These are phyloP conservation scores for Dendrobium officinale DNA, from an alignment of 106 monocot species.

Conservation along the genomic window DNA sequence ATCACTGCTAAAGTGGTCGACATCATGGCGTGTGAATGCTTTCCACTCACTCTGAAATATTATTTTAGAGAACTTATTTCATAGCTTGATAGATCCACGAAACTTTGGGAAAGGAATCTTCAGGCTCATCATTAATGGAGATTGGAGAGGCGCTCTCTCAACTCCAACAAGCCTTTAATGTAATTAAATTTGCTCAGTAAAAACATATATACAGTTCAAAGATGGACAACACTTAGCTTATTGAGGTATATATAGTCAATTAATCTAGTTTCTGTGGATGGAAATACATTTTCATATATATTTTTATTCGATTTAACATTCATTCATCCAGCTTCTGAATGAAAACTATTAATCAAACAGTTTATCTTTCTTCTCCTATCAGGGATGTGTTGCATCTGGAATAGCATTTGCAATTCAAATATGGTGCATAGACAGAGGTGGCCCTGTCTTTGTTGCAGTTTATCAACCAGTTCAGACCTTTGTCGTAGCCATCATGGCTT, in stretches of 20 bases:
- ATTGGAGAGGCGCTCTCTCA: not conserved
- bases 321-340: not conserved
- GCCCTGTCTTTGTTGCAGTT: conserved; percentile 95
- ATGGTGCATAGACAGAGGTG: conserved; percentile 98
- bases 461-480: conserved; percentile 97
- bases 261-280: not conserved
- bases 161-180: too few species aligned
- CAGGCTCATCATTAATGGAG: not conserved
- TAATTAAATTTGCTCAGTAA: too few species aligned
- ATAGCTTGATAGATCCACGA: not conserved
- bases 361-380: conserved; percentile 5
- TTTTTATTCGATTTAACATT: not conserved
- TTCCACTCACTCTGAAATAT: conserved; percentile 6
- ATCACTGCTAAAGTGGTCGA: conserved; percentile 14
- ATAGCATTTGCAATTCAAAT: conserved; percentile 97
- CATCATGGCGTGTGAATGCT: conserved; percentile 25
- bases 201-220: too few species aligned
- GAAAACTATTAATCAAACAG: not conserved
- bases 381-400: conserved; percentile 91
- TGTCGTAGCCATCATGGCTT: conserved; percentile 90
- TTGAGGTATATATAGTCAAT: too few species aligned
- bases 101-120: conserved; percentile 1
- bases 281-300: not conserved
- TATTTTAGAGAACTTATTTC: conserved; percentile 1
- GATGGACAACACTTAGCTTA: too few species aligned